Base-by-base conservation (phyloP, 768 basidiomycete genomes). In the Hygrophoropsis aurantiaca region DNA sequence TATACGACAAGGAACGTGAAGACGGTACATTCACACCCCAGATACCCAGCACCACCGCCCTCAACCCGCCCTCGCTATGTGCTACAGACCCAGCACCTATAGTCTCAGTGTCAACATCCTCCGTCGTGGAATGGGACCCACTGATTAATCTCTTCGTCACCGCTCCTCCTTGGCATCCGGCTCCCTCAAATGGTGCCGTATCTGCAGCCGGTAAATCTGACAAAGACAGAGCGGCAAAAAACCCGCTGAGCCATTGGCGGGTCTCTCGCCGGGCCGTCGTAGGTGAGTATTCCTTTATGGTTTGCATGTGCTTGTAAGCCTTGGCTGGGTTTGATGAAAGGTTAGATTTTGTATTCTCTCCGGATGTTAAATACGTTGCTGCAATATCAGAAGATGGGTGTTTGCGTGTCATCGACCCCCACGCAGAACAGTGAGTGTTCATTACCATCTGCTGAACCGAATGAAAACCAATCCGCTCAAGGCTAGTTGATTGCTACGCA, bases 311-410 rank as follows among this genome's bases (percentile, higher is more conserved):
- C 3, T 35, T 44, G 27, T 10, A 7, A 18, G 23, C 49, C 47
- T 55, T 19, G 34, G 34, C 19, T 41, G 24, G 34, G 53, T 42
- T 13, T 21, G 15, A 24, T n/a, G n/a, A n/a, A 16, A 30, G 18
- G 25, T 3, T 49, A 94, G 94, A 91, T 55, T 90, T 97, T 59
- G 87, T 86, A 2, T 95, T 97, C 66, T 94, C 93, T 11, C 93
- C 94, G 0, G 95, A 98, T 58, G 87, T 91, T 23, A 86, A 89
- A 67, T 85, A 87, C 52, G 83, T 97, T 19, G 95, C 90, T 1
- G 87, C 86, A 0, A 90, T 92, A 20, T 86, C 90, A 10, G 95
- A 97, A 57, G 97, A 97, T 58, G 94, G 95, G 0, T 90, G 86
- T 62, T 65, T 98, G 51, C 73, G 94, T 55, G 83, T 99, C 11